phyloP scores from a whole-genome alignment of 495 filamentous ascomycete species.

The Xanthoparmelia taractica region DNA sequence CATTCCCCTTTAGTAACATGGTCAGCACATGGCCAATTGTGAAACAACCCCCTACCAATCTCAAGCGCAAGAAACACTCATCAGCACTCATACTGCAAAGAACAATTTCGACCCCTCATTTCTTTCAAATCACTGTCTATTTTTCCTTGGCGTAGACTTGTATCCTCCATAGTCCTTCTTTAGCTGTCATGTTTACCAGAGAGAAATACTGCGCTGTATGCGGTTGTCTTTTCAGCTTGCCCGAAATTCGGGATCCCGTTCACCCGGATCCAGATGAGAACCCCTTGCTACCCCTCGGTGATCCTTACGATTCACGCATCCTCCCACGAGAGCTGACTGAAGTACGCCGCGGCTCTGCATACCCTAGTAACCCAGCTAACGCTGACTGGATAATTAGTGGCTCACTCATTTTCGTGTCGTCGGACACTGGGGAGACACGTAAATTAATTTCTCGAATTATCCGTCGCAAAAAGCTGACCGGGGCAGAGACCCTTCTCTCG shows the following conservation, averaged over 20 bases:
- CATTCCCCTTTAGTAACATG: too few relatives aligned
- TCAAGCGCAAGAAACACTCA: too few relatives aligned
- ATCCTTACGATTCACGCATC: conserved; percentile 1
- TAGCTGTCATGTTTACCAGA: too few relatives aligned
- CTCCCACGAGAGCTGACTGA: conserved; percentile 2
- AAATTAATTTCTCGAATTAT: not conserved
- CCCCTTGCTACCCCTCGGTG: not conserved
- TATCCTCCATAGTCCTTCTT: too few relatives aligned
- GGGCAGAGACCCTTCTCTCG: not conserved
- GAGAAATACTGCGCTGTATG: conserved; percentile 5
- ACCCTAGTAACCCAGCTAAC: not conserved
- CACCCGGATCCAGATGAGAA: conserved; percentile 3
- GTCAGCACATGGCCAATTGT: too few relatives aligned
- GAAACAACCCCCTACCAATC: too few relatives aligned
- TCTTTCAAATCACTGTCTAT: too few relatives aligned
- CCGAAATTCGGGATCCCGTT: not conserved
- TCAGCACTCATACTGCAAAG: too few relatives aligned
- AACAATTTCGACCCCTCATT: too few relatives aligned
- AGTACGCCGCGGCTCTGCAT: not conserved
- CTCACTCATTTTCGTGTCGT: not conserved
- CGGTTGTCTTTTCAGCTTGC: conserved; percentile 1
- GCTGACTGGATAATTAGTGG: not conserved
- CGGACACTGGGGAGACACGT: not conserved
- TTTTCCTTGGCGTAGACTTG: too few relatives aligned
- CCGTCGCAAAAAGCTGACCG: not conserved